These are phyloP conservation scores for Symbiodinium natans DNA, from an alignment of 73 alveolate species.

Conservation along the genomic window DNA sequence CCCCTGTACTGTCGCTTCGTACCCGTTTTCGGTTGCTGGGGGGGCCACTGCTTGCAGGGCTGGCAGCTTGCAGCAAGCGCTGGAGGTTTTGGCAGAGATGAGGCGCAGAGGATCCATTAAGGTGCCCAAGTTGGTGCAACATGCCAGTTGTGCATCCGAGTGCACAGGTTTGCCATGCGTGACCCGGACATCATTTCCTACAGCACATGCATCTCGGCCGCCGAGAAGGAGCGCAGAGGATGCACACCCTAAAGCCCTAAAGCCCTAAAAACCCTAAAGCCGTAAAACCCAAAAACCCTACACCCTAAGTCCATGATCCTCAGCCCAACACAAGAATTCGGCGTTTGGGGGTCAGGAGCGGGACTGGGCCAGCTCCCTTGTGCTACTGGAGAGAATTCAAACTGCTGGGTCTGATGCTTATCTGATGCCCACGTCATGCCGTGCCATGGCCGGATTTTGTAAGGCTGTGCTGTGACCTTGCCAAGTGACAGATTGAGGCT, in stretches of 20 bases:
- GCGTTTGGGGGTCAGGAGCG: neutral
- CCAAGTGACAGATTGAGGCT: constrained; percentile 23
- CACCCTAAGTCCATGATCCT: neutral
- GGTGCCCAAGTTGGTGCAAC: neutral
- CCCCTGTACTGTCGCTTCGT: too few species aligned
- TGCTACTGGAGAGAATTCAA: neutral
- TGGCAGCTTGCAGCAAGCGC: constrained; percentile 36
- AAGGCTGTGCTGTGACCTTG: neutral
- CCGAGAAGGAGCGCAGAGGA: constrained; percentile 3
- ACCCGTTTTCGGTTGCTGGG: too few species aligned
- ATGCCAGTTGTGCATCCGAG: too few species aligned
- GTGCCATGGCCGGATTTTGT: neutral
- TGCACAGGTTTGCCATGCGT: constrained; percentile 27
- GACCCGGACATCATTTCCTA: constrained; percentile 67
- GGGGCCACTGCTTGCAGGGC: too few species aligned
- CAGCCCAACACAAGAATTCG: too few species aligned
- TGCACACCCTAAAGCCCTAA: neutral
- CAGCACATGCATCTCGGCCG: constrained; percentile 44
- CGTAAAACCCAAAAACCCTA: neutral
- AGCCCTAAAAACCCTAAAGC: neutral
- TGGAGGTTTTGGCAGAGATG: constrained; percentile 55
- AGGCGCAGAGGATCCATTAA: neutral
- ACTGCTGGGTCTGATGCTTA: neutral
- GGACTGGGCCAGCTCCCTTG: constrained; percentile 1
- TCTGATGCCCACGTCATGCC: neutral